Base-by-base conservation (phyloP, 139 green algal species). In the Asterochloris sp. region DNA sequence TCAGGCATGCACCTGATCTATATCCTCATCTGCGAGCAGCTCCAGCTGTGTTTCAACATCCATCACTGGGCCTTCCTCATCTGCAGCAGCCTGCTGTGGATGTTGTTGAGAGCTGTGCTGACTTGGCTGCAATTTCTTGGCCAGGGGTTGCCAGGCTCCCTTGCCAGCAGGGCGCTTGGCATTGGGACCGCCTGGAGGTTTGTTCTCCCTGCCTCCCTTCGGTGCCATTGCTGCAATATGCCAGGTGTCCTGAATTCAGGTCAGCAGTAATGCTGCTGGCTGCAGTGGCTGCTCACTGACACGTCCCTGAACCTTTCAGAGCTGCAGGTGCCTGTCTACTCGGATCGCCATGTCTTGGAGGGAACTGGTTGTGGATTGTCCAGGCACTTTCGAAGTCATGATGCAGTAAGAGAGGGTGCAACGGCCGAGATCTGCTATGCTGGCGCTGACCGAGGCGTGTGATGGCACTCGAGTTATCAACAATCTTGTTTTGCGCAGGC, bases 1-100 rank as follows among this genome's bases (percentile, higher is more conserved):
- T 6, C 38, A 54, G 38, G 38, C 6, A 54, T 54, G 38, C 38
- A 54, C 82, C 29, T 94, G 63, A 68, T 91, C 85, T 63, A 74
- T 26, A 64, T 81, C 77, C 13, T 81, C 77, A 38, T 73, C 77
- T 62, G 63, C 62, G 29, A 69, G 69, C 69, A 54, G 76, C 60
- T 80, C 76, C 76, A 69, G 54, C 24, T 80, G 26, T 60, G 60
- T n/a, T n/a, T 69, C 60, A 13, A 80, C 11, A 60, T 80, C 76
- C 68, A 62, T 62, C 19, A 60, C 76, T 21, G 68, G 60, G n/a
- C 68, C 76, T 29, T 80, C 76, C 23, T 80, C 76, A 28, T 54
- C 38, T 54, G 38, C 38, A 54, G 38, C 38, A 54, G 38, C 38
- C 38, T 54, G 38, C 38, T 54, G 38, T 54, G 38, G 6, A 6